Evolutionary conservation across 495 filamentous ascomycete genomes (phyloP), one percentile per base, ranked within the genome.

Genomic region (Penicillium fimorum): DNA sequence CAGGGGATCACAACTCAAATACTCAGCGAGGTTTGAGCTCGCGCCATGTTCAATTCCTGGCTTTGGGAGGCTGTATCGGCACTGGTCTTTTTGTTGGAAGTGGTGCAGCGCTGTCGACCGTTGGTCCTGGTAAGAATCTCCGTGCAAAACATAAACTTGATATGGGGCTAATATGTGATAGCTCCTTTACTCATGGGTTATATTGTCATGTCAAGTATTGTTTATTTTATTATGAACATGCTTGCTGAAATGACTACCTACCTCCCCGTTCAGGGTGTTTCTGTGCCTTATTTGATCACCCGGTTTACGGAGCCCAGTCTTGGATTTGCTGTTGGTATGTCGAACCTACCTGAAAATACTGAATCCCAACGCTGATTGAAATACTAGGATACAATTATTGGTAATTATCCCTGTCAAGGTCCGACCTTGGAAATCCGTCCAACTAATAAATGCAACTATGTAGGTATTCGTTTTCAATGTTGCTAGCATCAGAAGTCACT

Each of bases 51-150:
- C 79, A 80, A 62, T 83, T 89, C 76, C 84, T 89, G 73, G 85
- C 85, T 4, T 72, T 88, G 5, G 87, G 88, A 61, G 87, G 87
- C 47, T 87, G 87, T 18, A 87, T 91, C 61, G 88, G 87, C 13
- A 91, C 87, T 4, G 88, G 87, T 45, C 75, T 91, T 38, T 91
- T 92, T 74, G 72, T 91, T 24, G 87, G 88, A 53, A 86, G 83
- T 50, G 87, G 87, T 29, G 71, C 71, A 42, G 81, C 84, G 11
- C 79, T 91, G 51, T 76, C 81, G 15, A 79, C 73, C 27, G 76
- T 84, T 57, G 87, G 87, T 25, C 87, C 87, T 44, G 77, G 84
- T 24, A 81, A 79, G 35, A 4, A 74, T 1, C 8, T 10, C 5
- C 30, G 13, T 24, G 2, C 41, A 29, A 13, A 30, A 40, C 1